phyloP scores from a whole-genome alignment of 129 eudicot species.

The Artemisia tridentata region DNA sequence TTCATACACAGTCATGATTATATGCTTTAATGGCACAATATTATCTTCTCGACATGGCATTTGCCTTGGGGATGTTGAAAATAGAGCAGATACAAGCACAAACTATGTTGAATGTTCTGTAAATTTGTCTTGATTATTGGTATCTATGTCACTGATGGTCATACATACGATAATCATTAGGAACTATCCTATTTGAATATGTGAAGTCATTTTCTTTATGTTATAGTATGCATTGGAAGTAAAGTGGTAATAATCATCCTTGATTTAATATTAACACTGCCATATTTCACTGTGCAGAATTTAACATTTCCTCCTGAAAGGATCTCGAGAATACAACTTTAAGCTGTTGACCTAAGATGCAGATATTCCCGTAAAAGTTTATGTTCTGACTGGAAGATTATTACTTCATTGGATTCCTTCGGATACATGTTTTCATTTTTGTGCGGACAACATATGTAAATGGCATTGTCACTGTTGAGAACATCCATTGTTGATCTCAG shows the following conservation, averaged over 20 bases:
- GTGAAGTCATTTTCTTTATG: conserved; percentile 15
- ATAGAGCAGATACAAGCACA: too few relatives aligned
- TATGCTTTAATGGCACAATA: too few relatives aligned
- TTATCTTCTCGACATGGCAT: too few relatives aligned
- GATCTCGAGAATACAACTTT: neutral
- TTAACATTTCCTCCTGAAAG: conserved; percentile 17
- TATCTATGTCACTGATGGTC: too few relatives aligned
- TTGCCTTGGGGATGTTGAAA: too few relatives aligned
- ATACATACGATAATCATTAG: too few relatives aligned
- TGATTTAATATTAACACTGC: neutral
- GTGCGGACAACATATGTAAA: conserved; percentile 24
- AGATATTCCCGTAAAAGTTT: neutral
- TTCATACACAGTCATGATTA: too few relatives aligned
- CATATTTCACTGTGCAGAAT: conserved; percentile 14
- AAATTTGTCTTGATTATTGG: too few relatives aligned
- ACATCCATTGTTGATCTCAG: neutral
- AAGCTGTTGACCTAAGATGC: neutral
- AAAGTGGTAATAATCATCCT: neutral
- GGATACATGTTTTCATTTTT: neutral
- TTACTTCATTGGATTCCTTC: conserved; percentile 6
- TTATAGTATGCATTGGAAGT: conserved; percentile 3
- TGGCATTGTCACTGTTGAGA: conserved; percentile 30
- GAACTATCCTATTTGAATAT: too few relatives aligned
- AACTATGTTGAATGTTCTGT: too few relatives aligned
- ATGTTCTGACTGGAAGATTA: conserved; percentile 5